Base-by-base conservation (phyloP, 306 rosid genomes). In the Luffa aegyptiaca region DNA sequence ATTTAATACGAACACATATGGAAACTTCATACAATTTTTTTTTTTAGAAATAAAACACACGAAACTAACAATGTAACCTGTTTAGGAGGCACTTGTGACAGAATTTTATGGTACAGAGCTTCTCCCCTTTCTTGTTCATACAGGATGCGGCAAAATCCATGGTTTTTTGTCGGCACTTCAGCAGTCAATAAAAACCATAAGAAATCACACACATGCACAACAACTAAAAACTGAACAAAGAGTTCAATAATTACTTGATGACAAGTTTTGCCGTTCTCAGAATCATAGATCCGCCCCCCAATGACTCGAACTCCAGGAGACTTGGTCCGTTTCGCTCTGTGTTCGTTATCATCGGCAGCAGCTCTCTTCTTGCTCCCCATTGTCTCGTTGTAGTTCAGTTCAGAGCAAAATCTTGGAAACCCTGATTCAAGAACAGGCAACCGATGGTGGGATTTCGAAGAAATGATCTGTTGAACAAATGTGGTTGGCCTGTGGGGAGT, bases 141-240 rank as follows among this genome's bases (percentile, higher is more conserved):
- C 97, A 94, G 0, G 86, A 42, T 6, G 90, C 97, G 17, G 82
- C 37, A 55, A 90, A 87, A 78, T 86, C 89, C 81, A 57, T 85
- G 9, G 95, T 91, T 80, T 88, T 95, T 17, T 92, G 97, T 6
- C 98, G 97, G 79, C 93, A 91, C 95, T 93, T 80, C 56, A 62
- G 44, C 18, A 21, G 59, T 1, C 2, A 80, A 83, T n/a, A 41
- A 80, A 85, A 80, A 18, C 17, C 71, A 36, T 66, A 12, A 55
- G 45, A 64, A 65, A 8, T 8, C 18, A 65, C 35, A 44, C 37
- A 6, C 53, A n/a, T 69, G n/a, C 55, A 20, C n/a, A 44, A 42
- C 9, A 69, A 2, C 36, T 13, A 8, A 18, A 10, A 41, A 45
- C 49, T 21, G 36, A 52, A 55, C 5, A 20, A 8, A 58, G 46